Base-by-base conservation (phyloP, 306 rosid genomes). In the Potentilla sterilis region DNA sequence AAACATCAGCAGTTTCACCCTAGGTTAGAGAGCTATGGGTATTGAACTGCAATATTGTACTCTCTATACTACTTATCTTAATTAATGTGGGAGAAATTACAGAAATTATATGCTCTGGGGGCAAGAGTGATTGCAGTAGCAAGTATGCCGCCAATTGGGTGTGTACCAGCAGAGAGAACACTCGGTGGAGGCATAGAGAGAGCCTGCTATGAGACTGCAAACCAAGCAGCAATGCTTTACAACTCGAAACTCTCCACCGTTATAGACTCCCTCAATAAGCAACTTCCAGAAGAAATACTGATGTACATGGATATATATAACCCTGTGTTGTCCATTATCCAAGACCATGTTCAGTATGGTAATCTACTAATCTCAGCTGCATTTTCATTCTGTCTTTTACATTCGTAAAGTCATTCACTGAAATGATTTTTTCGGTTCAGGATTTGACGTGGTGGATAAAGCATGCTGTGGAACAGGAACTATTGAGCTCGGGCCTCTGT, bases 401-500 rank as follows among this genome's bases (percentile, higher is more conserved):
- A 0, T 4, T 28, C 14, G 42, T 13, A 6, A 2, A 59, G 19
- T 4, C 32, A 9, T 15, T 14, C 19, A 0, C 41, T 35, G 41
- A 32, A 62, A 12, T 32, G 22, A 12, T 52, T 13, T 61, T 3
- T 32, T 37, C 40, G 66, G 70, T 24, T 77, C 85, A 90, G 98
- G 96, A 28, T 86, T 93, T 72, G 86, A 85, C 48, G 92, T 81
- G 58, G 48, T 37, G 37, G 77, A 78, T 5, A 83, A 62, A 63
- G 98, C 94, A 18, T 90, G 96, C n/a, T 92, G 96, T 78, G 96
- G 98, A 38, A 90, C 90, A 16, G 90, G 92, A 75, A 68, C 72
- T n/a, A 43, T 88, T 18, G 98, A 87, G 81, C 87, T 68, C 8
- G 37, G 86, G 78, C 9, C 84, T 52, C 40, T 85, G 21, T 90